Conservation (phyloP, 768 basidiomycete genomes). For the Hericium erinaceus region DNA sequence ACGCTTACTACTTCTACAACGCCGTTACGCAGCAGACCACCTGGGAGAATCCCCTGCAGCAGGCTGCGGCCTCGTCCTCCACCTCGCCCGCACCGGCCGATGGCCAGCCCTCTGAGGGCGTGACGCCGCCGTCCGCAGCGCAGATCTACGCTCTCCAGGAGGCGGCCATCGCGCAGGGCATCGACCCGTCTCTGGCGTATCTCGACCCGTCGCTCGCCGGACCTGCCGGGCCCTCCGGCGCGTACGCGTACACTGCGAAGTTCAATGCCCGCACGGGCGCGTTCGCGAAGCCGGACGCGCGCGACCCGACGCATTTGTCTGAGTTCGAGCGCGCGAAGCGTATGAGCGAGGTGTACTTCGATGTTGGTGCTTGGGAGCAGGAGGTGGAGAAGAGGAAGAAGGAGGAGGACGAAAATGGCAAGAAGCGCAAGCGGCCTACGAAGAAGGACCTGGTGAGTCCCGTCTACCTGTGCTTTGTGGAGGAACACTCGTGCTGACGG, state of each 20-base stretch:
- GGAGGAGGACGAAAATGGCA: slow-evolving; percentile 44
- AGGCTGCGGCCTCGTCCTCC: slow-evolving; percentile 2
- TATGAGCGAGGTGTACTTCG: slow-evolving; percentile 86
- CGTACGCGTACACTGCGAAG: slow-evolving; percentile 47
- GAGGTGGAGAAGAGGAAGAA: slow-evolving; percentile 45
- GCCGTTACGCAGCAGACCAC: slow-evolving; percentile 68
- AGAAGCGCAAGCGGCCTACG: slow-evolving; percentile 68
- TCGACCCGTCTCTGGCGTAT: slow-evolving; percentile 73
- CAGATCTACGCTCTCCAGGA: slow-evolving; percentile 43
- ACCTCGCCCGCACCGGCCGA: slow-evolving; percentile 11
- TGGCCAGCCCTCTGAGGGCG: slow-evolving; percentile 18
- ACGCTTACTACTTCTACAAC: slow-evolving; percentile 83
- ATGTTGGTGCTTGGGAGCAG: slow-evolving; percentile 70
- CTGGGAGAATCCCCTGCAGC: slow-evolving; percentile 69
- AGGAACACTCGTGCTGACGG: slow-evolving; percentile 7
- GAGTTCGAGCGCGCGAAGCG: slow-evolving; percentile 76
- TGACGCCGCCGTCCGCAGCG: slow-evolving; percentile 22
- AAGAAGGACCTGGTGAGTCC: slow-evolving; percentile 75
- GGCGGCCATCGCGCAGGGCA: slow-evolving; percentile 69
- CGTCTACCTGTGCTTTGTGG: slow-evolving; percentile 10
- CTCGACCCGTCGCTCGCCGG: slow-evolving; percentile 63
- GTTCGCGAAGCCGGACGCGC: slow-evolving; percentile 55
- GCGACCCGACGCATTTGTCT: slow-evolving; percentile 67
- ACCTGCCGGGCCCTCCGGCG: slow-evolving; percentile 24
- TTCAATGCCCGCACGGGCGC: slow-evolving; percentile 79